Evolutionary conservation across 805 yeast species (phyloP), one percentile per base, ranked within the genome.

Genomic region (Wickerhamiella qilinensis): DNA sequence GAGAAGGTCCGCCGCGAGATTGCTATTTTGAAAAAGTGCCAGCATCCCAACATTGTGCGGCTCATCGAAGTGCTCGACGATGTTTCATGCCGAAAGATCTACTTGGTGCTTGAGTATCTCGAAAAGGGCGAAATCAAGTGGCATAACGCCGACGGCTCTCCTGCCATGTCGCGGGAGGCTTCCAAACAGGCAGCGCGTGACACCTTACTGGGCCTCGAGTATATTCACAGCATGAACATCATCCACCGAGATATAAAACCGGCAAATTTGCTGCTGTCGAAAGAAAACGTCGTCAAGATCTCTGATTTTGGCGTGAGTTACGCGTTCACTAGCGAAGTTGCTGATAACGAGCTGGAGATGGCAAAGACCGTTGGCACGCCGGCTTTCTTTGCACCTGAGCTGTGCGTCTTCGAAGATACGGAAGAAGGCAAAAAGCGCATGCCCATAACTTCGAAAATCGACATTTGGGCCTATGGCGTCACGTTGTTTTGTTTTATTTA

Each of bases 301-400:
- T 77, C 93, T n/a, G 98, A 88, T 61, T 91, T 88, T 60, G 97
- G 98, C 19, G 93, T 91, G 12, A 83, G 95, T 1, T 80, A 82
- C 57, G 84, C 88, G 1, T 55, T 66, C 3, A 50, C 63, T 2
- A 47, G 56, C 35, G 53, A 50, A 17, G 65, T 59, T 20, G 74
- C 71, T 36, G 73, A 70, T 20, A 65, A 71, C 46, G 95, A 85
- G 44, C 62, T 75, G 40, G 96, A 88, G 49, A 64, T 88, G 44
- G 93, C 95, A 1, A 88, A 86, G 57, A 88, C 97, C 0, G 97
- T 93, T 0, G 98, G 97, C 4, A 88, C 97, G 0, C 97, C 97
- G 2, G 96, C 95, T 0, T 88, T 88, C 56, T 77, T 85, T 51
- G 94, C 97, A 0, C 95, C 95, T 0, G 99, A 91, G 55, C 65